Percentiles rank a stretch among this genome's conserved stretches.
phyloP scores from a whole-genome alignment of 2,329 filamentous ascomycete genomes.

The Colletotrichum sp. region DNA sequence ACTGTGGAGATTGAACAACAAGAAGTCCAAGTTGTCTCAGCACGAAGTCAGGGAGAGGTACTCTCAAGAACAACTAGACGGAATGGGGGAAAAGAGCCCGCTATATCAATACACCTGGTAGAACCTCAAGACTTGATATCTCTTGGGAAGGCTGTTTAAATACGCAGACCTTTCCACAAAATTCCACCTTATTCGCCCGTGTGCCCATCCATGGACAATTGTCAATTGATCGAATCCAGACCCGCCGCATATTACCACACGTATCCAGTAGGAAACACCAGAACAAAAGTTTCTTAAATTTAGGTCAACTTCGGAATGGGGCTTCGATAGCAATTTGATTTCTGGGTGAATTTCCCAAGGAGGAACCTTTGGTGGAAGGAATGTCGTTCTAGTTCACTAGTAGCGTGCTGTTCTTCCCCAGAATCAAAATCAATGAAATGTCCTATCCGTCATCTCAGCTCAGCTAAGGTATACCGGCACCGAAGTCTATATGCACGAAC shows the following conservation, averaged over 20 bases:
- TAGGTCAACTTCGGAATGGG: no score
- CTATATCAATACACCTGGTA: conserved; percentile 10
- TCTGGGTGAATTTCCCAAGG: not conserved
- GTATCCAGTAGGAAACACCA: no score
- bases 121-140: not conserved
- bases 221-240: no score
- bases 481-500: not conserved
- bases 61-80: conserved; percentile 18
- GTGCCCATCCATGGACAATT: no score
- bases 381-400: not conserved
- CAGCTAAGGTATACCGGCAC: not conserved
- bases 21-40: conserved; percentile 25
- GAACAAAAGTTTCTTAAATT: no score
- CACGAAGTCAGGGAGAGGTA: conserved; percentile 30
- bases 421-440: not conserved
- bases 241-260: no score
- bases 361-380: not conserved
- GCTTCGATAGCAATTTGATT: not conserved
- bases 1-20: conserved; percentile 27
- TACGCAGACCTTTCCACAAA: not conserved
- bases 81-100: not conserved
- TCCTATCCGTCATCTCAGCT: not conserved
- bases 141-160: not conserved
- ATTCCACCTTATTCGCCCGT: no score
- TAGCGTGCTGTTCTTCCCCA: not conserved